phyloP scores from a whole-genome alignment of 2,329 filamentous ascomycete genomes.

The Penicillium sp. region DNA sequence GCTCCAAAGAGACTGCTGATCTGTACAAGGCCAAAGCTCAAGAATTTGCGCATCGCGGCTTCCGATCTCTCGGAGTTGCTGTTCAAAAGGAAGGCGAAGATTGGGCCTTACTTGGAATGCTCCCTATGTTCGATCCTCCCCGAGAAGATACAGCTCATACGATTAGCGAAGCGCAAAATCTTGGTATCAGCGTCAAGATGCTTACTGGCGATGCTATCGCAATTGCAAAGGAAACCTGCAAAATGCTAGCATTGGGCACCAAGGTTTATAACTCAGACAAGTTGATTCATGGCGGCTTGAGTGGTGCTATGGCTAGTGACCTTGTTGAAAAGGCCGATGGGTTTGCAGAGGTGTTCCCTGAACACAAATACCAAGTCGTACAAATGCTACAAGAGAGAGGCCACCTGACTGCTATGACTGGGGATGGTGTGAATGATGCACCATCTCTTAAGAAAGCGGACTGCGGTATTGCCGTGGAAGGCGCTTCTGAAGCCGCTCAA shows the following conservation, averaged over 20 bases:
- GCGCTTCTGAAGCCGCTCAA: slow-evolving; percentile 69
- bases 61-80: slow-evolving; percentile 75
- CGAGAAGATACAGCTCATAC: slow-evolving; percentile 77
- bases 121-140: slow-evolving; percentile 78
- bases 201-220: slow-evolving; percentile 76
- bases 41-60: slow-evolving; percentile 74
- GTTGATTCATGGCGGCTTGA: slow-evolving; percentile 71
- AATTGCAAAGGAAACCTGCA: slow-evolving; percentile 78
- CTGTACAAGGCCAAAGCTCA: slow-evolving; percentile 70
- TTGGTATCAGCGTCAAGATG: slow-evolving; percentile 78
- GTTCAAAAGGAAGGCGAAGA: slow-evolving; percentile 73
- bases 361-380: slow-evolving; percentile 74
- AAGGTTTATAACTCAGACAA: slow-evolving; percentile 80
- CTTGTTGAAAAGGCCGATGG: slow-evolving; percentile 72
- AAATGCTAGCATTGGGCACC: slow-evolving; percentile 74
- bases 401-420: slow-evolving; percentile 72
- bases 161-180: slow-evolving; percentile 70
- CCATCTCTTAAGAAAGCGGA: slow-evolving; percentile 72
- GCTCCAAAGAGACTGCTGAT: slow-evolving; percentile 62
- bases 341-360: slow-evolving; percentile 72
- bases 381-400: slow-evolving; percentile 73
- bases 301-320: slow-evolving; percentile 71
- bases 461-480: slow-evolving; percentile 72
- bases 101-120: slow-evolving; percentile 72
- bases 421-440: slow-evolving; percentile 73